Conservation (phyloP, 2,329 filamentous ascomycete species). For the Aspergillus texensis region DNA sequence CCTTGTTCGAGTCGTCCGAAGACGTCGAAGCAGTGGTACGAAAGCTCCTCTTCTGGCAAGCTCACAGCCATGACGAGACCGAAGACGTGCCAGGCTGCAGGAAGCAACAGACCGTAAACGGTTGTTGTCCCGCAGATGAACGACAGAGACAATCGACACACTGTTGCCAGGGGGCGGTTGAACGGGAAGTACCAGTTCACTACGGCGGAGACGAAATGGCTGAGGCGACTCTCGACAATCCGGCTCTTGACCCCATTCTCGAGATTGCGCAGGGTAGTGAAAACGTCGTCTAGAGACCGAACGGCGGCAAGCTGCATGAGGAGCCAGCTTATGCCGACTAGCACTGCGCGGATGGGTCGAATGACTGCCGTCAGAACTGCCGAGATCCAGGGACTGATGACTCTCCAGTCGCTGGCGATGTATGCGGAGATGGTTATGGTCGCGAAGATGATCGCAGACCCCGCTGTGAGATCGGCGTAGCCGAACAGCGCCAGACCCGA, state of each 20-base stretch:
- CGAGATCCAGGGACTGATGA: constrained; percentile 3
- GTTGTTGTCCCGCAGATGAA: background rate
- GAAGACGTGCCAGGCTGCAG: constrained; percentile 7
- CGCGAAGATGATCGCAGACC: constrained; percentile 12
- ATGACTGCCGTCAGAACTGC: constrained; percentile 3
- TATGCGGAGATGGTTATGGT: constrained; percentile 9
- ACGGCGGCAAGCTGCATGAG: constrained; percentile 8
- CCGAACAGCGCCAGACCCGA: constrained; percentile 6
- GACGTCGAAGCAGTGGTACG: constrained; percentile 11
- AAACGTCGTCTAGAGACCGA: constrained; percentile 3
- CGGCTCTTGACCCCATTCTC: background rate
- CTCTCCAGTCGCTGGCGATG: constrained; percentile 6
- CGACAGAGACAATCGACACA: constrained; percentile 6
- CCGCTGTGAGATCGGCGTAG: constrained; percentile 15
- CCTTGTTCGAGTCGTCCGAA: background rate
- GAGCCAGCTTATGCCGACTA: background rate
- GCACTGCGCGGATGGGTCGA: background rate
- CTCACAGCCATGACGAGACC: constrained; percentile 10
- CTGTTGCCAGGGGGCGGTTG: constrained; percentile 6
- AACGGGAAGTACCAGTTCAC: constrained; percentile 15
- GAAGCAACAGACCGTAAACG: constrained; percentile 8
- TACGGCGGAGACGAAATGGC: background rate
- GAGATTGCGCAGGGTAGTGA: background rate
- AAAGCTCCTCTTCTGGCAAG: background rate
- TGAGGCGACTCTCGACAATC: background rate